These are phyloP conservation scores for Diplodia sapinea DNA, from an alignment of 2,329 filamentous ascomycete genomes.

Conservation along the genomic window DNA sequence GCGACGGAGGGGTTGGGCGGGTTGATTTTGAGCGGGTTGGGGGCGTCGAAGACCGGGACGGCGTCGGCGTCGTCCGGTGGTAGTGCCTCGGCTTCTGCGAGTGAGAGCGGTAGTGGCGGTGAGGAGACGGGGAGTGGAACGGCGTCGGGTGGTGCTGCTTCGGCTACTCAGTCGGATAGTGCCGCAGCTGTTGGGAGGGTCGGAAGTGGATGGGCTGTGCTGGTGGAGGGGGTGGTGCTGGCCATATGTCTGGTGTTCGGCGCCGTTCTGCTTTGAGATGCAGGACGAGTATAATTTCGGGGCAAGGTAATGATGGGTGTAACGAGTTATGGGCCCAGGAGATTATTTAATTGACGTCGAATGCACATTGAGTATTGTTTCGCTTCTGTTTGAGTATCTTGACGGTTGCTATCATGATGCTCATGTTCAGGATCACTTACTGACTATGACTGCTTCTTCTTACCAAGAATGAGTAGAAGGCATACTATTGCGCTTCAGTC, in stretches of 20 bases:
- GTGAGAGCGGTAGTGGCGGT: not conserved
- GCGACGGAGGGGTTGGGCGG: not conserved
- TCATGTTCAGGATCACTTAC: not conserved
- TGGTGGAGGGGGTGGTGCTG: not conserved
- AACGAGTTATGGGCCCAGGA: not conserved
- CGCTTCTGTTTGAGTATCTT: not conserved
- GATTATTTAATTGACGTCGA: not conserved
- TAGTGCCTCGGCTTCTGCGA: not conserved
- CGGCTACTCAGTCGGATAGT: not conserved
- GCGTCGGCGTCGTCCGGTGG: not conserved
- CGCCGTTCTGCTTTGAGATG: not conserved
- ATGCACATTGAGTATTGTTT: not conserved
- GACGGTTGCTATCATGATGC: not conserved
- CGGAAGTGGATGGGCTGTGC: not conserved
- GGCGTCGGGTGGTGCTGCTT: not conserved
- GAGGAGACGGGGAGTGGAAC: not conserved
- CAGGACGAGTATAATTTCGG: not conserved
- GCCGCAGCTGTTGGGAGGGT: not conserved
- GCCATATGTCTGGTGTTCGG: not conserved
- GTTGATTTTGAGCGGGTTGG: constrained; percentile 7
- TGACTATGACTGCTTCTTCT: not conserved
- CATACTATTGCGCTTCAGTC: not conserved
- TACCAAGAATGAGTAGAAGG: no score
- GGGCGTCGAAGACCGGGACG: not conserved
- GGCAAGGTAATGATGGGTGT: not conserved